Conservation (phyloP, 257 asterid species). For the Salvia rosmarinus region DNA sequence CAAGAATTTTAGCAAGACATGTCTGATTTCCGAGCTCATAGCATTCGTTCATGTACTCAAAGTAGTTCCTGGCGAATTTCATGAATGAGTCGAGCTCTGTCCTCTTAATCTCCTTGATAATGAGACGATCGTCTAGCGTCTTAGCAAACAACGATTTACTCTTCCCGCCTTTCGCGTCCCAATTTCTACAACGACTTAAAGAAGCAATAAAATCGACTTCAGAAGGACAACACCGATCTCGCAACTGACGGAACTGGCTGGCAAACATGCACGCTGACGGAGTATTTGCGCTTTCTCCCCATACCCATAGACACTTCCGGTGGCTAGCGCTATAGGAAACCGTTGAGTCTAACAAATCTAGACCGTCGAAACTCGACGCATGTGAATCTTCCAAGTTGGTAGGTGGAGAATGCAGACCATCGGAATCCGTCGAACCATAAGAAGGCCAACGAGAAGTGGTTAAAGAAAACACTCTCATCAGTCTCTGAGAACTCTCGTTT, state of each 20-base stretch:
- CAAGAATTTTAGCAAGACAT: slow-evolving; percentile 94
- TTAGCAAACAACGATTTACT: slow-evolving; percentile 83
- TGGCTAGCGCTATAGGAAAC: slow-evolving; percentile 66
- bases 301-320: slow-evolving; percentile 77
- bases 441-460: slow-evolving; percentile 65
- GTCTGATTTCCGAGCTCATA: slow-evolving; percentile 77
- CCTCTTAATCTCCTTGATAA: slow-evolving; percentile 82
- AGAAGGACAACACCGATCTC: slow-evolving; percentile 75
- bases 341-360: slow-evolving; percentile 61
- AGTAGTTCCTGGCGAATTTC: slow-evolving; percentile 73
- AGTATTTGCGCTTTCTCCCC: slow-evolving; percentile 73
- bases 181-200: slow-evolving; percentile 73
- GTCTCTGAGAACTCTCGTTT: slow-evolving; percentile 46
- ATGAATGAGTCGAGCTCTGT: slow-evolving; percentile 81
- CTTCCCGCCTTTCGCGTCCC: slow-evolving; percentile 93
- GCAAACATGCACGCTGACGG: slow-evolving; percentile 70
- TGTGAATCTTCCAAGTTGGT: slow-evolving; percentile 53
- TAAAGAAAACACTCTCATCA: slow-evolving; percentile 54
- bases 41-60: slow-evolving; percentile 82
- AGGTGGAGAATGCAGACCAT: slow-evolving; percentile 50
- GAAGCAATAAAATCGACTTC: slow-evolving; percentile 76
- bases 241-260: slow-evolving; percentile 62
- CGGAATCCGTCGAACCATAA: slow-evolving; percentile 60
- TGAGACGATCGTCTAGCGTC: slow-evolving; percentile 82
- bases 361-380: slow-evolving; percentile 68